These are phyloP conservation scores for Wickerhamomyces sp. DNA, from an alignment of 1,139 yeast genomes.

Conservation along the genomic window DNA sequence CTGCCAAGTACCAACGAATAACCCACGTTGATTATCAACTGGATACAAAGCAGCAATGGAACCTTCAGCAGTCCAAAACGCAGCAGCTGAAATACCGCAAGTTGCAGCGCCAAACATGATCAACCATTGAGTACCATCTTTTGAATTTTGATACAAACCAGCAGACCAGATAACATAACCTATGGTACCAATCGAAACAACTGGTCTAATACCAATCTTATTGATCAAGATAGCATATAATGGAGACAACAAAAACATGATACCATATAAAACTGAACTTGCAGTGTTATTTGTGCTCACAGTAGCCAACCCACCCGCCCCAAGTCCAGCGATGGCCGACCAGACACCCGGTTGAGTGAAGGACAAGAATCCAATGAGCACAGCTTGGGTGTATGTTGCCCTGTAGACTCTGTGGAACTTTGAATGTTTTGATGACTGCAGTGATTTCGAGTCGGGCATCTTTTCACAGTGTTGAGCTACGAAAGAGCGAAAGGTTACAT, in stretches of 20 bases:
- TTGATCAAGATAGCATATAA: conserved; percentile 25
- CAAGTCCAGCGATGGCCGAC: conserved; percentile 21
- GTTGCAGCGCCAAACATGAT: conserved; percentile 22
- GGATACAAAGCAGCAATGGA: conserved; percentile 25
- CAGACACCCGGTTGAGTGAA: conserved; percentile 26
- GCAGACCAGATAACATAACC: conserved; percentile 26
- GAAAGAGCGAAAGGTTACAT: too few relatives aligned
- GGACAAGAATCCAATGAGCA: conserved; percentile 22
- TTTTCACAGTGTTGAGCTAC: too few relatives aligned
- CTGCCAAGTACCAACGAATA: conserved; percentile 26
- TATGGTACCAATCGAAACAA: conserved; percentile 17
- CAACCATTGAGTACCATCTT: conserved; percentile 23
- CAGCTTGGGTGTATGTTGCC: conserved; percentile 20
- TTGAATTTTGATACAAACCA: conserved; percentile 24
- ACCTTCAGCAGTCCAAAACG: conserved; percentile 26
- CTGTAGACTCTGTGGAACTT: conserved; percentile 5
- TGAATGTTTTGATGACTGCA: too few relatives aligned
- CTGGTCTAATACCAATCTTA: conserved; percentile 50
- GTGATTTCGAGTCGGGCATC: too few relatives aligned
- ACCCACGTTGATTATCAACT: conserved; percentile 20
- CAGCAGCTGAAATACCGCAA: conserved; percentile 23
- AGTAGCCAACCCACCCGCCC: conserved; percentile 24
- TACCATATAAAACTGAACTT: conserved; percentile 20
- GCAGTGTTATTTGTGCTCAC: conserved; percentile 11
- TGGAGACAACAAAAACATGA: conserved; percentile 23